Conservation (phyloP, 768 basidiomycete species). For the Podaxis sp. region DNA sequence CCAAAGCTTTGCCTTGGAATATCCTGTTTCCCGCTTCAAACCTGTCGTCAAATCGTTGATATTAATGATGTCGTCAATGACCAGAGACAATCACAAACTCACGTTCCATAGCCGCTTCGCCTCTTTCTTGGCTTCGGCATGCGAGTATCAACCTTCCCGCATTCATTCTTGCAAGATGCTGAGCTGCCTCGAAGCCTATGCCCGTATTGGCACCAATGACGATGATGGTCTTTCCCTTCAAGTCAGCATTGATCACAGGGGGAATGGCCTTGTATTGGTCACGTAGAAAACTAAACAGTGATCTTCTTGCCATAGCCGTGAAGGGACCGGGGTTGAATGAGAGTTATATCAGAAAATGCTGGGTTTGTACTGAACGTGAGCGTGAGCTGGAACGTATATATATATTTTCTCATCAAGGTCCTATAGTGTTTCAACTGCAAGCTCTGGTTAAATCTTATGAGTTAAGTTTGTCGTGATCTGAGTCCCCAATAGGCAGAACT, state of each 20-base stretch:
- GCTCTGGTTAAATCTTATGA: too few species aligned
- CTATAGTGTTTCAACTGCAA: too few species aligned
- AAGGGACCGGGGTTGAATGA: too few species aligned
- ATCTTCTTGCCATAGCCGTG: constrained; percentile 2
- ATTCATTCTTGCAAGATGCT: constrained; percentile 45
- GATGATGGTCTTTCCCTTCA: constrained; percentile 46
- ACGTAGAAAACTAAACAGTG: neutral
- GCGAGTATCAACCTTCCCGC: constrained; percentile 37
- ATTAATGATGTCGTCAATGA: neutral
- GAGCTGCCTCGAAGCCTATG: constrained; percentile 45
- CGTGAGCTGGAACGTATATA: too few species aligned
- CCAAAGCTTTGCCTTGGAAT: constrained; percentile 34
- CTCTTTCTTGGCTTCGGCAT: constrained; percentile 35
- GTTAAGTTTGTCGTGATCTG: too few species aligned
- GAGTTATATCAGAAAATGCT: too few species aligned
- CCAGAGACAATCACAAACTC: constrained; percentile 11
- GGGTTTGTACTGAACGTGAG: too few species aligned
- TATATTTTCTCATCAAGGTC: too few species aligned
- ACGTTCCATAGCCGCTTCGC: constrained; percentile 35
- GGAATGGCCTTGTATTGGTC: constrained; percentile 21
- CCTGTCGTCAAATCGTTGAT: constrained; percentile 18
- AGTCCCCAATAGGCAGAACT: too few species aligned
- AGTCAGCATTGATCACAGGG: constrained; percentile 32
- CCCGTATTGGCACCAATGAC: constrained; percentile 52
- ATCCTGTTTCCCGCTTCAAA: constrained; percentile 30